These are phyloP conservation scores for Amniculicola lignicola DNA, from an alignment of 495 filamentous ascomycete genomes.

Conservation along the genomic window DNA sequence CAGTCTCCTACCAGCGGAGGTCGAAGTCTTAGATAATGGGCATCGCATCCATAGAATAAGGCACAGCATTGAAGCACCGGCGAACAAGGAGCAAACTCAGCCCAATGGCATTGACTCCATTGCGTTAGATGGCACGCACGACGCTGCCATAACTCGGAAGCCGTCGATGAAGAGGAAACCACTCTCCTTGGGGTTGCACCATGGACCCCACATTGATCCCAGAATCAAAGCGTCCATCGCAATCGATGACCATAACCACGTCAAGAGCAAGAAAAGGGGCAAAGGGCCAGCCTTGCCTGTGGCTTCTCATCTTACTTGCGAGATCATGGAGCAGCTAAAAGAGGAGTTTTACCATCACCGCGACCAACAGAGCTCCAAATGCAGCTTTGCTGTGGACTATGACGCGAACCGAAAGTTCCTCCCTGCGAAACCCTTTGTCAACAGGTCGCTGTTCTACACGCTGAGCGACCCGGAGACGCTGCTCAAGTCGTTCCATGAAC, in stretches of 20 bases:
- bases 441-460: conserved; percentile 72
- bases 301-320: conserved; percentile 37
- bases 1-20: neutral
- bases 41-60: conserved; percentile 12
- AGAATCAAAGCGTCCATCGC: neutral
- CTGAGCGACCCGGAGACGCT: conserved; percentile 64
- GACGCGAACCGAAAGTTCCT: conserved; percentile 16
- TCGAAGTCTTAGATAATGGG: conserved; percentile 11
- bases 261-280: neutral
- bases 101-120: neutral
- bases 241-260: neutral
- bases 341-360: conserved; percentile 16
- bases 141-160: neutral
- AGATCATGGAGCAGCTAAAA: conserved; percentile 24
- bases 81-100: neutral
- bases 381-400: conserved; percentile 23
- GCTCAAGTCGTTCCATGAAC: conserved; percentile 63
- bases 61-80: conserved; percentile 1
- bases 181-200: neutral
- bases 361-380: conserved; percentile 1
- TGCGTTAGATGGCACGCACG: conserved; percentile 14
- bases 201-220: neutral
- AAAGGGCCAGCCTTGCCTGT: conserved; percentile 13
- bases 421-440: conserved; percentile 51
- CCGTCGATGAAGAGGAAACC: conserved; percentile 7